These are phyloP conservation scores for Eucalyptus pauciflora DNA, from an alignment of 345 rosid genomes.

Conservation along the genomic window DNA sequence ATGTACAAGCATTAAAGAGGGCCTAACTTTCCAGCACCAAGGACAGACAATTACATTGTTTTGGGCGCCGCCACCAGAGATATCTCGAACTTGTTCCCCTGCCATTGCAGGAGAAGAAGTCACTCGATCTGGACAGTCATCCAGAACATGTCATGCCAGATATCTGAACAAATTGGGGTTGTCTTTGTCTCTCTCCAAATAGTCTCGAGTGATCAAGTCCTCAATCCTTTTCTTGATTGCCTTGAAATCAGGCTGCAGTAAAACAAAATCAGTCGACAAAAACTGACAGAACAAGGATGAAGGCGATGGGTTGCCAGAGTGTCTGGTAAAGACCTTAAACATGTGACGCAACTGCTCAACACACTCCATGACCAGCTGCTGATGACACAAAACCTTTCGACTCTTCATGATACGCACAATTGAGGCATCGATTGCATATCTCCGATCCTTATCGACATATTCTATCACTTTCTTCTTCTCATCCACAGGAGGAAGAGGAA, in stretches of 20 bases:
- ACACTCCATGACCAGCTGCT: slow-evolving; percentile 71
- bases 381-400: slow-evolving; percentile 73
- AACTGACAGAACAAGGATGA: neutral
- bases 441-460: slow-evolving; percentile 84
- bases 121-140: neutral
- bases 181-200: slow-evolving; percentile 85
- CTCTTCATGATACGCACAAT: slow-evolving; percentile 97
- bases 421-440: slow-evolving; percentile 92
- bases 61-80: neutral
- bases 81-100: neutral
- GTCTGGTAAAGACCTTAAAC: slow-evolving; percentile 88
- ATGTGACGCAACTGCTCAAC: slow-evolving; percentile 81
- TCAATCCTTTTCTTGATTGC: slow-evolving; percentile 94
- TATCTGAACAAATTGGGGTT: slow-evolving; percentile 59
- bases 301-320: too few species aligned
- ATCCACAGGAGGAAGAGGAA: slow-evolving; percentile 88
- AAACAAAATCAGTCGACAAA: neutral
- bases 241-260: slow-evolving; percentile 84
- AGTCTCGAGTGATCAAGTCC: slow-evolving; percentile 80
- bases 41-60: neutral
- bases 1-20: neutral
- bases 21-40: neutral
- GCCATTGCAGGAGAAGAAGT: neutral
- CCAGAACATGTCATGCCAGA: slow-evolving; percentile 28
- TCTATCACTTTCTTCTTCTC: slow-evolving; percentile 91